Evolutionary conservation across 78 protist genomes (phyloP), one percentile per base, ranked within the genome.

Genomic region (Diacronema lutheri): DNA sequence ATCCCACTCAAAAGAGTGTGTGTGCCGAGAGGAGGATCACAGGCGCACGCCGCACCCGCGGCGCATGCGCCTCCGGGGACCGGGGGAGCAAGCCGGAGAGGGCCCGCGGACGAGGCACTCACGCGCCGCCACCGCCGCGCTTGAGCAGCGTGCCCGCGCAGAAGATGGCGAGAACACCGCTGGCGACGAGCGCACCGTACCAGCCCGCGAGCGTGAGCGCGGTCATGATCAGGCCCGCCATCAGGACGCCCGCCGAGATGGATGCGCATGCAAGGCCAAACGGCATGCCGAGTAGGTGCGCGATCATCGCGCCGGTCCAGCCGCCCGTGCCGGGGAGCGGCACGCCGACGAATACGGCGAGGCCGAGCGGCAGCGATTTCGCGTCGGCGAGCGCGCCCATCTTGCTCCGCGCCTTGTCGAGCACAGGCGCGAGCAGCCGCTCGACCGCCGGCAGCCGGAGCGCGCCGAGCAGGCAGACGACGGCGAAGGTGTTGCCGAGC

Each of bases 251-350:
- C 16, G 35, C 6, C 31, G 21, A 13, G 77, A 69, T 40, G 77
- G 57, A 4, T 29, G 33, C 31, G 41, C 37, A 40, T 5, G 77
- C 77, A 0, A 6, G 1, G 31, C 23, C 0, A 31, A 69, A 69
- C 56, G 77, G 50, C 56, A 69, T 69, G 16, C 38, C 50, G 56
- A 69, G 77, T 6, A 69, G 29, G 77, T 69, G 38, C 19, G 77
- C 77, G 50, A 69, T 69, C 23, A 69, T 69, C 26, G 50, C 77
- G 50, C 77, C 77, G 9, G 77, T 69, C 77, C 77, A 69, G 33
- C 29, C 77, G 46, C 77, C 77, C 13, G 77, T 69, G 31, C 77
- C 77, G 26, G 77, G 77, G 19, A 46, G 41, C 33, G 77, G 77
- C 19, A 69, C 31, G 35, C 77, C 77, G 31, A 69, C 55, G 31